Evolutionary conservation across 2,329 filamentous ascomycete species (phyloP).

Genomic region (Incumbomyces lentus): DNA sequence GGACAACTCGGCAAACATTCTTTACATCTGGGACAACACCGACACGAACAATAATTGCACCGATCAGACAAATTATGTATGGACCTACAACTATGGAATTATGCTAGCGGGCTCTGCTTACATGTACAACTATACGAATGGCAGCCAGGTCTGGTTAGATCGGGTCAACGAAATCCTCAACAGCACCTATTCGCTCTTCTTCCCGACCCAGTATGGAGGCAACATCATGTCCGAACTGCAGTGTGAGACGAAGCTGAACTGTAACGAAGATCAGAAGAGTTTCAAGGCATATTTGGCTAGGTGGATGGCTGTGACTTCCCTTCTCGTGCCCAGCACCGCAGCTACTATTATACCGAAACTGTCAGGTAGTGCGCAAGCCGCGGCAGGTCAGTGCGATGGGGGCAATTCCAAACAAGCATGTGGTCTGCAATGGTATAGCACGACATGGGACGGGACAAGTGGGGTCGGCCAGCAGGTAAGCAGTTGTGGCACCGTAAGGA

Average conservation of each 20-base stretch:
- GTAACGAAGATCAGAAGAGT: constrained; percentile 51
- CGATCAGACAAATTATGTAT: constrained; percentile 36
- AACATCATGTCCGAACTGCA: constrained; percentile 49
- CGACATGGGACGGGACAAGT: constrained; percentile 27
- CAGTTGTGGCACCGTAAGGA: neutral
- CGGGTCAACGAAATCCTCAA: constrained; percentile 45
- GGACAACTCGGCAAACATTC: constrained; percentile 39
- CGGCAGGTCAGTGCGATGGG: constrained; percentile 45
- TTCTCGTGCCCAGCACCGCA: constrained; percentile 47
- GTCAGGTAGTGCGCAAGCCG: constrained; percentile 41
- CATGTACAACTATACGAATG: constrained; percentile 44
- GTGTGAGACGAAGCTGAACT: constrained; percentile 45
- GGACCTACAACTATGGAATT: constrained; percentile 48
- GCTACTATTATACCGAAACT: constrained; percentile 42
- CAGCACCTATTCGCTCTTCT: constrained; percentile 41
- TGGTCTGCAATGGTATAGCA: constrained; percentile 31
- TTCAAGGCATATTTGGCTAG: constrained; percentile 57
- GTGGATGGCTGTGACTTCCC: constrained; percentile 47
- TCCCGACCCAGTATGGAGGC: constrained; percentile 35
- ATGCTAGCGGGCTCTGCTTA: constrained; percentile 45
- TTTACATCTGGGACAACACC: constrained; percentile 46
- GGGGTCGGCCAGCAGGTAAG: constrained; percentile 33
- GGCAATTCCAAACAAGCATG: constrained; percentile 38
- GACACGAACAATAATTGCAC: constrained; percentile 42
- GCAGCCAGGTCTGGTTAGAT: constrained; percentile 41